Evolutionary conservation across 371 early-diverging fungal species (phyloP).

Genomic region (Syncephalastrum sp.): DNA sequence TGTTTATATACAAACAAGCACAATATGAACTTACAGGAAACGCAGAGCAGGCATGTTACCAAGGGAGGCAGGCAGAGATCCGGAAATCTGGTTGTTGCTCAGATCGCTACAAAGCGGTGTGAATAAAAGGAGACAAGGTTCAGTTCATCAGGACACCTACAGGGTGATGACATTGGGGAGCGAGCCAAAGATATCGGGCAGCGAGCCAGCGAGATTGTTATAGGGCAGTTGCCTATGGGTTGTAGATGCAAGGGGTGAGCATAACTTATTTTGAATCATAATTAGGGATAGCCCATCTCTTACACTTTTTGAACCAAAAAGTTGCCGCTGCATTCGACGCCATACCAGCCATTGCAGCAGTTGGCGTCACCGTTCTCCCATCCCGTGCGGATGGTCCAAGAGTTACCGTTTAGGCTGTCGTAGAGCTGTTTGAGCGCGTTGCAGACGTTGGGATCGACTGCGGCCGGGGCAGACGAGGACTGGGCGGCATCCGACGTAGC

Average conservation of each 20-base stretch:
- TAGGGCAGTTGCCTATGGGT: slow-evolving; percentile 35
- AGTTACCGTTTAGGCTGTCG: slow-evolving; percentile 28
- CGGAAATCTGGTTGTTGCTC: slow-evolving; percentile 50
- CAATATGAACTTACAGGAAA: slow-evolving; percentile 17
- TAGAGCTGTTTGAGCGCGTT: slow-evolving; percentile 34
- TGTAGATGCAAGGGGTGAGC: too few species aligned
- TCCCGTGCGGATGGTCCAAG: slow-evolving; percentile 36
- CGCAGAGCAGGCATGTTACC: slow-evolving; percentile 22
- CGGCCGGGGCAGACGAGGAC: slow-evolving; percentile 1
- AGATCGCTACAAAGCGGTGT: slow-evolving; percentile 31
- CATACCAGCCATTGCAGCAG: slow-evolving; percentile 42
- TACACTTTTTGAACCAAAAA: slow-evolving; percentile 42
- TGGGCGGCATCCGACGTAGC: neutral
- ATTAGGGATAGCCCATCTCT: neutral
- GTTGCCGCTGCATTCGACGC: slow-evolving; percentile 34
- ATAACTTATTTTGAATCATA: too few species aligned
- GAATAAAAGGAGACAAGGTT: neutral
- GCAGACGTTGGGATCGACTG: slow-evolving; percentile 19
- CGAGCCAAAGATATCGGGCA: slow-evolving; percentile 41
- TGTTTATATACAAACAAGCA: too few species aligned
- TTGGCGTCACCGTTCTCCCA: slow-evolving; percentile 39
- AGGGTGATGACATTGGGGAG: slow-evolving; percentile 43
- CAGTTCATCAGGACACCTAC: slow-evolving; percentile 19
- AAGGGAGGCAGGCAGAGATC: slow-evolving; percentile 41
- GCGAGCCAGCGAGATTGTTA: slow-evolving; percentile 48